Conservation (phyloP, 495 filamentous ascomycete species). For the Penicillium steckii region DNA sequence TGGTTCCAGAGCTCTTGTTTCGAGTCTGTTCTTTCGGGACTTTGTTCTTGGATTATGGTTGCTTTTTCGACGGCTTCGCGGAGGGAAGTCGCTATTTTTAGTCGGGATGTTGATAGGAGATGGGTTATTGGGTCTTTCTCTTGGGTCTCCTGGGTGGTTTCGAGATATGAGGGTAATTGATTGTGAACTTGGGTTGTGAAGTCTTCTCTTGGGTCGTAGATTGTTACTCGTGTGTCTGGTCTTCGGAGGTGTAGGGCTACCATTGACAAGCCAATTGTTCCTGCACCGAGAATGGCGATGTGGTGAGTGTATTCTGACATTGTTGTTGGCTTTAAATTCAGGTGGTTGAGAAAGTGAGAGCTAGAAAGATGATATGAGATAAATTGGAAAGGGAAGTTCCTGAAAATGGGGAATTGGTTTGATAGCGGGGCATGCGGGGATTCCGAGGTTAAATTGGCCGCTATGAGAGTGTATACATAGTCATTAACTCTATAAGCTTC, state of each 20-base stretch:
- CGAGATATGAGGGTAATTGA: constrained; percentile 35
- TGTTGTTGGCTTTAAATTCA: not conserved
- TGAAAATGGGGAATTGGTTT: not conserved
- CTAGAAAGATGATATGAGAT: too few relatives aligned
- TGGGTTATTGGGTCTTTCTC: constrained; percentile 8
- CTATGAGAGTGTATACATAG: too few relatives aligned
- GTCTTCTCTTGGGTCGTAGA: constrained; percentile 55
- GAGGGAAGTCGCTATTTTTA: constrained; percentile 38
- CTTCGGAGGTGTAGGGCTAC: constrained; percentile 53
- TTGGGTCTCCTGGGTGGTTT: constrained; percentile 7
- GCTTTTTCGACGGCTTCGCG: constrained; percentile 42
- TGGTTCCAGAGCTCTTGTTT: constrained; percentile 52
- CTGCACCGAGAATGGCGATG: constrained; percentile 54
- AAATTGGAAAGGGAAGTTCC: too few relatives aligned
- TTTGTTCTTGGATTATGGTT: constrained; percentile 58
- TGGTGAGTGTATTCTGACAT: constrained; percentile 25
- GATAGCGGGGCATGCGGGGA: not conserved
- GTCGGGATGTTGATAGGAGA: constrained; percentile 26
- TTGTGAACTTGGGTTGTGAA: constrained; percentile 42
- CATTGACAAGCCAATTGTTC: constrained; percentile 63
- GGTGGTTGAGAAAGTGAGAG: not conserved
- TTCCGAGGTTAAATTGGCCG: constrained; percentile 7
- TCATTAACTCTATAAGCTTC: too few relatives aligned
- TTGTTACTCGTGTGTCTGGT: constrained; percentile 39
- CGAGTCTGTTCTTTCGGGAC: constrained; percentile 51